Evolutionary conservation across 2,329 filamentous ascomycete genomes (phyloP).

Genomic region (Metarhizium guizhouense): DNA sequence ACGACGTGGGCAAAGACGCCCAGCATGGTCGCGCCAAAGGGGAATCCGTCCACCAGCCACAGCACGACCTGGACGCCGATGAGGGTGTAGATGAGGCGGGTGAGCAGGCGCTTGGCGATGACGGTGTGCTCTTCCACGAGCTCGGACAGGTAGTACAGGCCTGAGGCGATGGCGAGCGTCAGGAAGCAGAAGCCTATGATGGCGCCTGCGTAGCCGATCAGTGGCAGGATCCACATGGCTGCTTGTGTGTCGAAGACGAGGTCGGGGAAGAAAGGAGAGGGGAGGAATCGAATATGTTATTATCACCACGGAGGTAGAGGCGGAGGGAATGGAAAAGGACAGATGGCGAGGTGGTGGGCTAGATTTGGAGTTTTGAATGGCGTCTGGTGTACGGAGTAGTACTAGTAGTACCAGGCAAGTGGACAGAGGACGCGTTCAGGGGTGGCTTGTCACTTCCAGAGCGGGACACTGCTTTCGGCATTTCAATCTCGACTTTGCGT

Average conservation of each 20-base stretch:
- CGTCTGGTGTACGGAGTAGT: no score
- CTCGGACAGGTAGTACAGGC: slow-evolving; percentile 95
- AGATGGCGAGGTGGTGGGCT: background rate
- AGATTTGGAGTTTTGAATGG: no score
- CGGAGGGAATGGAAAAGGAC: background rate
- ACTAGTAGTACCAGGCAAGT: background rate
- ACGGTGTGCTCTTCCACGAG: slow-evolving; percentile 97
- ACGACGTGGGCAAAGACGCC: slow-evolving; percentile 74
- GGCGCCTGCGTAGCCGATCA: slow-evolving; percentile 83
- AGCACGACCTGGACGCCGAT: slow-evolving; percentile 68
- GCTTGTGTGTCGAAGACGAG: background rate
- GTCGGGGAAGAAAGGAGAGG: background rate
- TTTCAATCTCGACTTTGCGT: background rate
- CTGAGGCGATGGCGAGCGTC: slow-evolving; percentile 93
- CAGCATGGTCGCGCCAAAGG: slow-evolving; percentile 62
- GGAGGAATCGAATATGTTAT: background rate
- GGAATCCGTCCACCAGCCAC: slow-evolving; percentile 76
- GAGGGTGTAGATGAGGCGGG: slow-evolving; percentile 74
- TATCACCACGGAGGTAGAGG: background rate
- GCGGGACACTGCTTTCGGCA: background rate
- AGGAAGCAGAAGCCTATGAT: slow-evolving; percentile 87
- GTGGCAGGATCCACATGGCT: slow-evolving; percentile 86
- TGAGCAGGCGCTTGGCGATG: slow-evolving; percentile 77
- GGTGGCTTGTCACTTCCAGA: background rate
- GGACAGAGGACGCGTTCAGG: slow-evolving; percentile 11